These are phyloP conservation scores for Pythium scleroteichum DNA, from an alignment of 352 stramenopile species.

Conservation along the genomic window DNA sequence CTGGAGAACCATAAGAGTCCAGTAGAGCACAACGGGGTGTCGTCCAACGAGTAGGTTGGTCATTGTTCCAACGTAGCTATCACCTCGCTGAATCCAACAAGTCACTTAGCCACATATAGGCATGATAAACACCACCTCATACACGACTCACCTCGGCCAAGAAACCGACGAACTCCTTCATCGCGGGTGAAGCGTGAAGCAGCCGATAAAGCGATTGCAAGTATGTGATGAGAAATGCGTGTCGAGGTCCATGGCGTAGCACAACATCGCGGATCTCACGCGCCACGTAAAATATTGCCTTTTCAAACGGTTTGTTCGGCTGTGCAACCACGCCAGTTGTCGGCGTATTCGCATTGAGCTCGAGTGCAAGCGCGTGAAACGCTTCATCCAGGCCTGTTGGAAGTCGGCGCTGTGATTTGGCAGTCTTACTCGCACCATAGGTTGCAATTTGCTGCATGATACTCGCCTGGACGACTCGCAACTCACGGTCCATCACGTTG, in stretches of 20 bases:
- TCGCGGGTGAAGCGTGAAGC: slow-evolving; percentile 55
- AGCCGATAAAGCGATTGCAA: slow-evolving; percentile 77
- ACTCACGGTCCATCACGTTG: slow-evolving; percentile 65
- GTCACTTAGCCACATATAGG: slow-evolving; percentile 3
- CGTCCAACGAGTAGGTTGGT: slow-evolving; percentile 59
- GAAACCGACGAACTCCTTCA: slow-evolving; percentile 77
- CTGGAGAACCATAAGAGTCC: slow-evolving; percentile 69
- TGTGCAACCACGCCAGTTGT: slow-evolving; percentile 71
- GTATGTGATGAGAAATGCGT: slow-evolving; percentile 75
- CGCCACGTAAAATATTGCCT: slow-evolving; percentile 60
- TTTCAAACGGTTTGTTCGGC: slow-evolving; percentile 79
- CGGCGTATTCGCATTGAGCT: slow-evolving; percentile 80
- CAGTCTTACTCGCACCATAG: slow-evolving; percentile 66
- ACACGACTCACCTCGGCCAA: slow-evolving; percentile 51
- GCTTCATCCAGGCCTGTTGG: slow-evolving; percentile 68
- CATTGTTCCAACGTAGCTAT: slow-evolving; percentile 74
- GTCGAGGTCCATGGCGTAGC: slow-evolving; percentile 48
- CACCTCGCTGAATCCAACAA: slow-evolving; percentile 44
- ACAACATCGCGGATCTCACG: slow-evolving; percentile 75
- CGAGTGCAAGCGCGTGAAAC: slow-evolving; percentile 71
- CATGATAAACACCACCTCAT: no score
- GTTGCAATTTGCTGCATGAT: slow-evolving; percentile 62
- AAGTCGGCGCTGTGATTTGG: slow-evolving; percentile 58
- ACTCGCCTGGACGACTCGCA: slow-evolving; percentile 61
- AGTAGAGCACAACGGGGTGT: slow-evolving; percentile 63